A percentile compares a stretch with the other conserved stretches of the same genome.
Evolutionary conservation across 495 filamentous ascomycete genomes (phyloP).

Genomic region (Sporormia fimetaria): DNA sequence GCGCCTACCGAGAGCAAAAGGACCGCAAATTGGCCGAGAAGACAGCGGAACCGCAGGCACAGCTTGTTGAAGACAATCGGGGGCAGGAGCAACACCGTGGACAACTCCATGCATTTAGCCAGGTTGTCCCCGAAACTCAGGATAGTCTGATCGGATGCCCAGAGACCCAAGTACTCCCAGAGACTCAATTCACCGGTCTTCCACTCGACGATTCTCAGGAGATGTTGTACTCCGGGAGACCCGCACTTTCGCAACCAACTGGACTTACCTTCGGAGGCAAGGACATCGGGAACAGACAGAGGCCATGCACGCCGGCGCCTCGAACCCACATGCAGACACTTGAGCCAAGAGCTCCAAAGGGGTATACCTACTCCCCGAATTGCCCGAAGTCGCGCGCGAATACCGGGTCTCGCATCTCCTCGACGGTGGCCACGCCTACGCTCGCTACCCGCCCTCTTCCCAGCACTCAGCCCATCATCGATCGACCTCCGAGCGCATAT

Average conservation of each 20-base stretch:
- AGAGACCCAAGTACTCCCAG: too few species aligned
- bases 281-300: too few species aligned
- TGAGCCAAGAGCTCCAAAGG: background rate
- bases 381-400: conserved; percentile 1
- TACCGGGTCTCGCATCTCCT: background rate
- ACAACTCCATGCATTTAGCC: background rate
- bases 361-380: background rate
- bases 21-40: background rate
- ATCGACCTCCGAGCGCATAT: background rate
- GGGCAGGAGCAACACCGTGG: too few species aligned
- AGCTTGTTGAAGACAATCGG: background rate
- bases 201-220: too few species aligned
- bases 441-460: background rate
- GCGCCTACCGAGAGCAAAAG: background rate
- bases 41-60: background rate
- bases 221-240: too few species aligned
- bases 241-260: too few species aligned
- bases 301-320: background rate
- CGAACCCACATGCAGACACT: background rate
- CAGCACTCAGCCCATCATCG: background rate
- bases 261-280: too few species aligned
- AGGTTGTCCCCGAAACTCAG: background rate
- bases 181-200: too few species aligned
- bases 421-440: background rate
- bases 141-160: too few species aligned